phyloP scores from a whole-genome alignment of 441 rosid species.

The Erodium moschatum region DNA sequence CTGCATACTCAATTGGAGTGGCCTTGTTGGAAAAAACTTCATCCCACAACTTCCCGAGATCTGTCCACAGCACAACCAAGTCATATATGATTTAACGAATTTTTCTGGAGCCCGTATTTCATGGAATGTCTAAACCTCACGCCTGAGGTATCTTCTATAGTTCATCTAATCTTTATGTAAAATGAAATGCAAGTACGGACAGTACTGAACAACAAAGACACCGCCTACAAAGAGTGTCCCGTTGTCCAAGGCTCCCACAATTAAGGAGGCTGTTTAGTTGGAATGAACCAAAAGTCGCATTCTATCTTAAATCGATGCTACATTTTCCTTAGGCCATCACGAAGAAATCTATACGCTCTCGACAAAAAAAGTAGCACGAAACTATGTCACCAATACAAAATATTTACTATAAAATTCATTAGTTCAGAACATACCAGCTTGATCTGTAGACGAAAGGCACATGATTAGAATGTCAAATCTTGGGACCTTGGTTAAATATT shows the following conservation, averaged over 20 bases:
- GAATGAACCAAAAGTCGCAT: neutral
- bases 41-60: conserved; percentile 64
- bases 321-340: neutral
- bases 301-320: neutral
- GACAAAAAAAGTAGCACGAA: neutral
- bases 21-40: conserved; percentile 40
- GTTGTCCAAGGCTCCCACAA: neutral
- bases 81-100: conserved; percentile 11
- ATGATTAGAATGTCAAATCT: conserved; percentile 68
- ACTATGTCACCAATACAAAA: neutral
- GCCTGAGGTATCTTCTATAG: no score
- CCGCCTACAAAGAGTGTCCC: neutral
- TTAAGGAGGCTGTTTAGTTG: neutral
- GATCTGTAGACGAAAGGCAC: conserved; percentile 68
- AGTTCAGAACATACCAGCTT: conserved; percentile 45
- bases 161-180: no score
- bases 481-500: conserved; percentile 67
- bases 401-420: neutral
- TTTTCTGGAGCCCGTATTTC: neutral
- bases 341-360: neutral
- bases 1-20: conserved; percentile 45
- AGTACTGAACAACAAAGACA: neutral
- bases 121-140: no score
- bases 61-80: conserved; percentile 36
- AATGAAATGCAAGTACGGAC: neutral